phyloP scores from a whole-genome alignment of 768 basidiomycete species.

The Grammothele lineata region DNA sequence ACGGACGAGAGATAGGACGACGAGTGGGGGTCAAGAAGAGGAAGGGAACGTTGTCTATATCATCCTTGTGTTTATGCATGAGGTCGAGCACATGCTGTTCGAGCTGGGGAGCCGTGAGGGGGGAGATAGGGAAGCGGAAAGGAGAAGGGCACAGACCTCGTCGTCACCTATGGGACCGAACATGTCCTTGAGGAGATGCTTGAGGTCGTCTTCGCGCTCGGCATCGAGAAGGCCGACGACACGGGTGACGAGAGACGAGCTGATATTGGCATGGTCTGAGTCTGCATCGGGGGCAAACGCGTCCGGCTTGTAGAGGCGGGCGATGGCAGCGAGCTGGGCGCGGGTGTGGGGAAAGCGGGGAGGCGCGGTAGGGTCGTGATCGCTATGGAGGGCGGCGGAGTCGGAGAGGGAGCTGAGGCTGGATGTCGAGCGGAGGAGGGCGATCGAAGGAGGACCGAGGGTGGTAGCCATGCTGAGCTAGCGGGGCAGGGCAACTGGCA shows the following conservation, averaged over 20 bases:
- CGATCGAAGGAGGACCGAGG: conserved; percentile 23
- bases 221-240: conserved; percentile 70
- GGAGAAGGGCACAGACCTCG: conserved; percentile 42
- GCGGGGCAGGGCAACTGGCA: neutral
- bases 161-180: conserved; percentile 62
- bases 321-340: conserved; percentile 72
- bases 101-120: conserved; percentile 40
- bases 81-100: conserved; percentile 90
- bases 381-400: conserved; percentile 8
- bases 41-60: conserved; percentile 77
- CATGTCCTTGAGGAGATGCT: conserved; percentile 62
- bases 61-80: conserved; percentile 94
- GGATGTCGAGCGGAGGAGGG: conserved; percentile 20
- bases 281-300: conserved; percentile 36
- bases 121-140: neutral
- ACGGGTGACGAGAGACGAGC: conserved; percentile 57
- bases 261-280: conserved; percentile 57
- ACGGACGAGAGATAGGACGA: conserved; percentile 75
- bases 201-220: conserved; percentile 87
- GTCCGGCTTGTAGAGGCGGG: conserved; percentile 68
- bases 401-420: conserved; percentile 17
- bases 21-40: conserved; percentile 77
- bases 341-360: conserved; percentile 76
- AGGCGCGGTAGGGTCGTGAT: conserved; percentile 15
- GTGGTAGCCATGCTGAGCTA: conserved; percentile 13